phyloP scores from a whole-genome alignment of 2,329 filamentous ascomycete genomes.

The Sporothrix luriei region DNA sequence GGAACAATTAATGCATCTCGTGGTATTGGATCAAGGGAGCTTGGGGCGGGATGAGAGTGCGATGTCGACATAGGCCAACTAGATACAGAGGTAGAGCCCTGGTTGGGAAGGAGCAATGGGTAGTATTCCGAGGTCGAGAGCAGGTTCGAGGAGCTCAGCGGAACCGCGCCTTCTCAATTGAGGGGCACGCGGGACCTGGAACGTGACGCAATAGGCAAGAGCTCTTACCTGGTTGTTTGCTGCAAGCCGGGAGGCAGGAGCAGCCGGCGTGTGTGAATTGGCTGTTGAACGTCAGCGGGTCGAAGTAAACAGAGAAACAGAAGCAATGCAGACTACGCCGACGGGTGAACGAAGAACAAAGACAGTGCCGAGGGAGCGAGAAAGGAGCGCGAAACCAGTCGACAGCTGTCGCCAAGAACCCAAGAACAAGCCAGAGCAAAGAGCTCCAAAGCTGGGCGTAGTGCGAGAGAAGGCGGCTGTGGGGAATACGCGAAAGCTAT shows the following conservation, averaged over 20 bases:
- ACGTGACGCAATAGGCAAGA: neutral
- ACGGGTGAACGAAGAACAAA: too few species aligned
- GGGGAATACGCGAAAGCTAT: neutral
- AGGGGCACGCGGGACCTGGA: neutral
- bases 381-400: neutral
- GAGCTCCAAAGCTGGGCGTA: neutral
- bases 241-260: neutral
- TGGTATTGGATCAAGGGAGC: neutral
- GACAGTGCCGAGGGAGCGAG: neutral
- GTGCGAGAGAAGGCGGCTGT: neutral
- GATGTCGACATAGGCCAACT: neutral
- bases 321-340: too few species aligned
- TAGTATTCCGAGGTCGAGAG: neutral
- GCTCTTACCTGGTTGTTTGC: neutral
- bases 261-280: neutral
- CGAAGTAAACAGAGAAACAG: neutral
- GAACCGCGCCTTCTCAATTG: conserved; percentile 2
- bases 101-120: conserved; percentile 16
- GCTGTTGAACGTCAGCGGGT: neutral
- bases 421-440: neutral
- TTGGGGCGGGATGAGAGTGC: neutral
- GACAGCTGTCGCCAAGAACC: neutral
- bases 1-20: conserved; percentile 18
- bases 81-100: too few species aligned
- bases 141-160: neutral